phyloP scores from a whole-genome alignment of 2,329 filamentous ascomycete genomes.

The Xylariaceae sp. region DNA sequence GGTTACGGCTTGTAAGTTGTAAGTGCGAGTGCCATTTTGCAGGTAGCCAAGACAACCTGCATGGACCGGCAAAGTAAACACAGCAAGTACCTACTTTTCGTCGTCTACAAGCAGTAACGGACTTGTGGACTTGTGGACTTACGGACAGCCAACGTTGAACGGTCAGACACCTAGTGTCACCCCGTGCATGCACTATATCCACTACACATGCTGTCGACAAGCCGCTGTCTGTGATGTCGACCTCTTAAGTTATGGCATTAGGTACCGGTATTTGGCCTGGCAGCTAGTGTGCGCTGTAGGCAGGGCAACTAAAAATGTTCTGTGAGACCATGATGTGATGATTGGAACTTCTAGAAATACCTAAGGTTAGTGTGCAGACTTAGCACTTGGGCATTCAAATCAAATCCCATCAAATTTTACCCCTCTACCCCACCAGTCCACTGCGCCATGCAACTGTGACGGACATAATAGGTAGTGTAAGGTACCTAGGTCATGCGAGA shows the following conservation, averaged over 20 bases:
- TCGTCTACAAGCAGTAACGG: too few species aligned
- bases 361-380: background rate
- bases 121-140: too few species aligned
- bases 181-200: too few species aligned
- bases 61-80: too few species aligned
- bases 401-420: constrained; percentile 3
- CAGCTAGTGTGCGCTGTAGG: background rate
- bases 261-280: background rate
- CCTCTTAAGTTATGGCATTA: too few species aligned
- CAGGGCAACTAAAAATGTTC: background rate
- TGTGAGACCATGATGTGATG: background rate
- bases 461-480: background rate
- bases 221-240: background rate
- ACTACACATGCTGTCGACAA: too few species aligned
- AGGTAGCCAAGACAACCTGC: too few species aligned
- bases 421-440: constrained; percentile 9
- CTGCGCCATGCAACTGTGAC: constrained; percentile 16
- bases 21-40: too few species aligned
- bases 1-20: too few species aligned
- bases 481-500: constrained; percentile 11
- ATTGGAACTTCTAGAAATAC: constrained; percentile 5
- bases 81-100: too few species aligned
- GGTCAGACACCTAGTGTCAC: too few species aligned
- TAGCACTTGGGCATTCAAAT: background rate
- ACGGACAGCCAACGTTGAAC: too few species aligned